These are phyloP conservation scores for Globisporangium cederbergense DNA, from an alignment of 352 stramenopile genomes.

Conservation along the genomic window DNA sequence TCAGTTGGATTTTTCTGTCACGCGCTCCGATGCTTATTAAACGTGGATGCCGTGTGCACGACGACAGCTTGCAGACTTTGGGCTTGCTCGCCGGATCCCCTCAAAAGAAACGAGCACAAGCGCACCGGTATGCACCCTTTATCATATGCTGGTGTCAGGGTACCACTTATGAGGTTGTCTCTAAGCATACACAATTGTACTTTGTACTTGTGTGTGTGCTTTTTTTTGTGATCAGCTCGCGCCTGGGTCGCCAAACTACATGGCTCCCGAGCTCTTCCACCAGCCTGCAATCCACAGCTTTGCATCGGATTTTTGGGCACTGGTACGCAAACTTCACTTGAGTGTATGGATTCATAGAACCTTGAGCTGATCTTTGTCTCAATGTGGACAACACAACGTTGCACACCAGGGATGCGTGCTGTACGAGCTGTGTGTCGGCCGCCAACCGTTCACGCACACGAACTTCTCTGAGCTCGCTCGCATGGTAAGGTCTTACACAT, in stretches of 20 bases:
- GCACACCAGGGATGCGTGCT: constrained; percentile 66
- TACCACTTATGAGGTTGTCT: not conserved
- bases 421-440: constrained; percentile 68
- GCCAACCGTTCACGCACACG: constrained; percentile 66
- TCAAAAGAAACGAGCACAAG: constrained; percentile 30
- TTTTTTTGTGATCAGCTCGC: constrained; percentile 28
- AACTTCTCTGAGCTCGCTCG: constrained; percentile 68
- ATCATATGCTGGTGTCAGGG: not conserved
- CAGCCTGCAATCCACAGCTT: constrained; percentile 84
- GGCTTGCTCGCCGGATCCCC: constrained; percentile 80
- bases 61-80: constrained; percentile 86
- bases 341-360: not conserved
- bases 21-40: no score
- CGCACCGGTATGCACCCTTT: constrained; percentile 29
- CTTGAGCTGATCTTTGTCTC: not conserved
- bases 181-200: not conserved
- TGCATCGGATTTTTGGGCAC: constrained; percentile 86
- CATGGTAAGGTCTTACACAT: constrained; percentile 36
- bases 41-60: not conserved
- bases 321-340: constrained; percentile 31
- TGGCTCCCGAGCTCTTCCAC: constrained; percentile 91
- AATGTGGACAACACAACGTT: not conserved
- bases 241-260: constrained; percentile 87
- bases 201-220: not conserved
- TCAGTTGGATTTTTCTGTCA: not conserved